Evolutionary conservation across 116 monocot genomes (phyloP), one percentile per base, ranked within the genome.

Genomic region (Cymodocea nodosa): DNA sequence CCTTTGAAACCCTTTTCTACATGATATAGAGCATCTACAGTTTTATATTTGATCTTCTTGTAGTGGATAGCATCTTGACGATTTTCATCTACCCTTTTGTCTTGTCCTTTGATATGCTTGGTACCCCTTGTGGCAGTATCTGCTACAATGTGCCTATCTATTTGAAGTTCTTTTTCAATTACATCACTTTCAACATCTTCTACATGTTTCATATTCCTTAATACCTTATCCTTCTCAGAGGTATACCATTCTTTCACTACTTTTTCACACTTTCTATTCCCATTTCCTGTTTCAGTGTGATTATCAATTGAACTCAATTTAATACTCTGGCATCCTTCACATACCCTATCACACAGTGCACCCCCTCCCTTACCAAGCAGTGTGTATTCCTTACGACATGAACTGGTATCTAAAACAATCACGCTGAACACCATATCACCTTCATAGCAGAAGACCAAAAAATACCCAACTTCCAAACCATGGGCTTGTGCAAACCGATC

Each of bases 381-480:
- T n/a, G 23, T 22, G 22, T 71, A 77, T 6, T 35, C 63, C 20
- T 67, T 72, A 13, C 66, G 15, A 20, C 77, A 77, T 0, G 35
- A 44, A 37, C 54, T 77, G 6, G 7, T 15, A 37, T 77, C 77
- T 22, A 62, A 70, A 12, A 72, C 70, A 16, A 59, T 5, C 35
- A 77, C 65, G 19, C 49, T 35, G 66, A 77, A 77, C 5, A 54
- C 54, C 62, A 67, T 67, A 16, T 49, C 15, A 15, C 77, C 72
- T 56, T 60, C 39, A 13, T 72, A 62, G 23, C 44, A 56, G 16
- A 77, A 77, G 0, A 72, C 66, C 52, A 77, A 57, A 54, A 77
- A 77, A 56, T 63, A 72, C 2, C 72, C 77, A 14, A 68, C 9
- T 50, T 49, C 24, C 61, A 77, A 68, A 48, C 48, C 18, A 6